These are phyloP conservation scores for Botrytis galanthina DNA, from an alignment of 2,329 filamentous ascomycete species.

Conservation along the genomic window DNA sequence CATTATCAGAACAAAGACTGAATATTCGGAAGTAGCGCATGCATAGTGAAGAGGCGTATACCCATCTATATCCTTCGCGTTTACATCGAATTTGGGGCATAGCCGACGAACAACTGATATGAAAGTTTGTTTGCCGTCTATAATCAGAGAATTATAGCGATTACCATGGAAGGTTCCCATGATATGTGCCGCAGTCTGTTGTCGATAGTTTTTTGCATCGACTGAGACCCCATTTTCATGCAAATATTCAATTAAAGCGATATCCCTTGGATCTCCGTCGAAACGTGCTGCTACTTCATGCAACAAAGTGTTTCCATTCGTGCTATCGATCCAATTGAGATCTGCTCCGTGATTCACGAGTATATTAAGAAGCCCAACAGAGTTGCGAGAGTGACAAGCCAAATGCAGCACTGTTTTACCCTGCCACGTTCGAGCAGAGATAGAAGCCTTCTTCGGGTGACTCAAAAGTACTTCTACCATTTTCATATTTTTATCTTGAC, in stretches of 20 bases:
- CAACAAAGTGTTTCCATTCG: slow-evolving; percentile 19
- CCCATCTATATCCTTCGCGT: slow-evolving; percentile 19
- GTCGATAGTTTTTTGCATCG: slow-evolving; percentile 3
- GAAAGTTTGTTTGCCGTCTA: background rate
- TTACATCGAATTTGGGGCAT: background rate
- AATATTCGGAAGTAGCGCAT: slow-evolving; percentile 14
- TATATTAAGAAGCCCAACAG: slow-evolving; percentile 8
- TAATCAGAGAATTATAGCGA: background rate
- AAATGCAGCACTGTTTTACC: slow-evolving; percentile 21
- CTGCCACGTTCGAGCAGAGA: background rate
- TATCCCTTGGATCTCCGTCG: background rate
- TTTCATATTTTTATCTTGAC: too few relatives aligned
- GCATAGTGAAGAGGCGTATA: slow-evolving; percentile 25
- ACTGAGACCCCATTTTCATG: background rate
- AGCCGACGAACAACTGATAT: slow-evolving; percentile 7
- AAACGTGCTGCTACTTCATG: slow-evolving; percentile 7
- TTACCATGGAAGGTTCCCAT: background rate
- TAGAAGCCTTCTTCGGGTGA: background rate
- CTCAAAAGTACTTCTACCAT: background rate
- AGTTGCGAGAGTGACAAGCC: background rate
- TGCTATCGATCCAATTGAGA: slow-evolving; percentile 12
- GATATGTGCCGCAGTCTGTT: slow-evolving; percentile 21
- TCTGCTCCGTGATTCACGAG: slow-evolving; percentile 21
- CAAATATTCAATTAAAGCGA: background rate
- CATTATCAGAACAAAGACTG: slow-evolving; percentile 15